Conservation (phyloP, 2,329 filamentous ascomycete species). For the Colletotrichum somersetense region DNA sequence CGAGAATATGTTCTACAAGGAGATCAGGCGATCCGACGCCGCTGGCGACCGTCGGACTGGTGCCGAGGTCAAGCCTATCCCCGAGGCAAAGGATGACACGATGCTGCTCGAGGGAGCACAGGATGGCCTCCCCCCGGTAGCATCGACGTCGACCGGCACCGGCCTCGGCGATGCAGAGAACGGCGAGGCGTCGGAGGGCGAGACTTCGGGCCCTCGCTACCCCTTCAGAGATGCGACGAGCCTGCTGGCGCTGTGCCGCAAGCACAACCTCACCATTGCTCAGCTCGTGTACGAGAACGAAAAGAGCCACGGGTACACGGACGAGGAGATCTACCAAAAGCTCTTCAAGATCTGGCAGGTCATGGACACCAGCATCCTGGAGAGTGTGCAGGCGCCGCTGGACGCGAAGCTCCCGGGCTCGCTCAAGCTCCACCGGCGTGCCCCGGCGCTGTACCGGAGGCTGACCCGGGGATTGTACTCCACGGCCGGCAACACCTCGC, state of each 20-base stretch:
- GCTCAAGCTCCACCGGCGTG: slow-evolving; percentile 61
- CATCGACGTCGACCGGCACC: slow-evolving; percentile 3
- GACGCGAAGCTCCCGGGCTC: slow-evolving; percentile 60
- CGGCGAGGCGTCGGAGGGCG: slow-evolving; percentile 38
- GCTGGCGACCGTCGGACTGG: slow-evolving; percentile 60
- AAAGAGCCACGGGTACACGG: slow-evolving; percentile 63
- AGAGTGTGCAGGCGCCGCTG: slow-evolving; percentile 60
- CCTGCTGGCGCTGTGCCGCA: slow-evolving; percentile 60
- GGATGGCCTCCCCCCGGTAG: background rate
- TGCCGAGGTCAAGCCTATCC: slow-evolving; percentile 55
- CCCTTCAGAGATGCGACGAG: slow-evolving; percentile 62
- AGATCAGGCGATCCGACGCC: slow-evolving; percentile 61
- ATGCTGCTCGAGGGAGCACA: slow-evolving; percentile 18
- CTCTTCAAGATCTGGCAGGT: slow-evolving; percentile 63
- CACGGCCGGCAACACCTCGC: slow-evolving; percentile 46
- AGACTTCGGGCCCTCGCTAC: slow-evolving; percentile 53
- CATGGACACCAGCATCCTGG: slow-evolving; percentile 64
- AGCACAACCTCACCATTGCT: slow-evolving; percentile 65
- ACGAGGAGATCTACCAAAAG: slow-evolving; percentile 62
- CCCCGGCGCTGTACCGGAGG: slow-evolving; percentile 59
- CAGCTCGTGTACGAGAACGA: slow-evolving; percentile 66
- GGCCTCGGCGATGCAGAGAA: slow-evolving; percentile 24
- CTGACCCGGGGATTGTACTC: slow-evolving; percentile 62
- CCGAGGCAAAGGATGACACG: slow-evolving; percentile 38
- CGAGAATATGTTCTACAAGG: slow-evolving; percentile 66